Base-by-base conservation (phyloP, 352 stramenopile species). In the Phytophthora boehmeriae region DNA sequence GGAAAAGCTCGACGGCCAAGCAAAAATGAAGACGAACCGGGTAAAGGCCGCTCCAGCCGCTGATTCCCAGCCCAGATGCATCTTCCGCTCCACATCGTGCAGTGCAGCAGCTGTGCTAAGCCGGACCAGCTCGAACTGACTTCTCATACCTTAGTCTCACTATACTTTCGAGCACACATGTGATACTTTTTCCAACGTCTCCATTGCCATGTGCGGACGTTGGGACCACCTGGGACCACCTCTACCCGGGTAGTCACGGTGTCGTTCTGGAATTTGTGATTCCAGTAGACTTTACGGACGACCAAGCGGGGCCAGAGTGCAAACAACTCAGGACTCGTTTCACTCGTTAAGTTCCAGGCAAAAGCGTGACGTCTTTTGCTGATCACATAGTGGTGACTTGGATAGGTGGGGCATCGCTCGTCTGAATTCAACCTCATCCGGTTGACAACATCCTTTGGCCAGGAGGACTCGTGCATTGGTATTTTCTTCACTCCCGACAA, bases 381-480 rank as follows among this genome's bases (percentile, higher is more conserved):
- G 6, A 30, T 30, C 25, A 30, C 25, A 30, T 3, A 8, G 34
- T n/a, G 34, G 34, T 22, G 38, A 44, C 38, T 17, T 25, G 62
- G 34, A 69, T 49, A 64, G 47, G 47, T 22, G 20, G 34, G 28
- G 34, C 19, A 30, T 30, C 25, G 38, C 22, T 22, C 14, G 4
- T 22, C 38, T 17, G 38, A 17, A 39, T 39, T 39, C 34, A 39
- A 39, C 34, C 8, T 10, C 36, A 44, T 6, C 10, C n/a, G 35
- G 5, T 61, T 67, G 52, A 59, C 54, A 54, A 52, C 9, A 11
- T 44, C 20, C 19, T 32, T 9, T 16, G 42, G 32, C 42, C 20
- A 13, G 13, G 47, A 57, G 32, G 0, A 57, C 54, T 64, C 35
- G 47, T 62, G 19, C 66, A 73, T 68, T 71, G 56, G 30, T 34